Conservation (phyloP, 2,329 filamentous ascomycete genomes). For the Didymella exigua region DNA sequence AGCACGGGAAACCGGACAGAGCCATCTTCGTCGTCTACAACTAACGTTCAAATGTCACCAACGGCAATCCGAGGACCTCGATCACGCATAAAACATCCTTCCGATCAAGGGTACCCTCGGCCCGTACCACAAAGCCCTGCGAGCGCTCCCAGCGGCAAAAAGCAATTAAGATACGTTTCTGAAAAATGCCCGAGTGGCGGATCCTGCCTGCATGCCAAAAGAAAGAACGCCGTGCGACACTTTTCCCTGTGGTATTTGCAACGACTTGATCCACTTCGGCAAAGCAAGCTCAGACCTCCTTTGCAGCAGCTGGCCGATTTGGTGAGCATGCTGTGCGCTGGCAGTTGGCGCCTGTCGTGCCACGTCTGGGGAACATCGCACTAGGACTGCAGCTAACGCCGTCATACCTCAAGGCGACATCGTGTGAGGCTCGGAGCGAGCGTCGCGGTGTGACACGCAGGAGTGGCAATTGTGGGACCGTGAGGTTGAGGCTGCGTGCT, state of each 20-base stretch:
- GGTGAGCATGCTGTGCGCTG: slow-evolving; percentile 28
- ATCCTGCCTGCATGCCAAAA: not conserved
- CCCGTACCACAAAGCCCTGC: not conserved
- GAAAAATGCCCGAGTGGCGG: slow-evolving; percentile 8
- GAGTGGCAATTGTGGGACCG: slow-evolving; percentile 7
- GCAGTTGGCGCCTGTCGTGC: slow-evolving; percentile 34
- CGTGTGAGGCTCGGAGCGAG: slow-evolving; percentile 29
- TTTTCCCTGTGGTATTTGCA: slow-evolving; percentile 16
- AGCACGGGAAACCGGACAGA: not conserved
- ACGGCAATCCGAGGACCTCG: not conserved
- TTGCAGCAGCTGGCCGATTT: slow-evolving; percentile 11
- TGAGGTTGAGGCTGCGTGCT: slow-evolving; percentile 4
- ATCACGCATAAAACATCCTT: not conserved
- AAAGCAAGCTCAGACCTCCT: slow-evolving; percentile 2
- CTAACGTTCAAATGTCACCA: not conserved
- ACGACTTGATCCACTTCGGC: slow-evolving; percentile 15
- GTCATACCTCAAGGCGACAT: slow-evolving; percentile 19
- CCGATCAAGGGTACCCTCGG: not conserved
- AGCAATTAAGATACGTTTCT: slow-evolving; percentile 3
- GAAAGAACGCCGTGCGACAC: slow-evolving; percentile 7
- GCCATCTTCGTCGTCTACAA: not conserved
- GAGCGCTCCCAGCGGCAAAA: slow-evolving; percentile 5
- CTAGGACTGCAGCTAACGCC: slow-evolving; percentile 16
- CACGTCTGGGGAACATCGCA: slow-evolving; percentile 34
- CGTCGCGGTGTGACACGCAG: slow-evolving; percentile 23